Base-by-base conservation (phyloP, 306 rosid species). In the Coriaria nepalensis region DNA sequence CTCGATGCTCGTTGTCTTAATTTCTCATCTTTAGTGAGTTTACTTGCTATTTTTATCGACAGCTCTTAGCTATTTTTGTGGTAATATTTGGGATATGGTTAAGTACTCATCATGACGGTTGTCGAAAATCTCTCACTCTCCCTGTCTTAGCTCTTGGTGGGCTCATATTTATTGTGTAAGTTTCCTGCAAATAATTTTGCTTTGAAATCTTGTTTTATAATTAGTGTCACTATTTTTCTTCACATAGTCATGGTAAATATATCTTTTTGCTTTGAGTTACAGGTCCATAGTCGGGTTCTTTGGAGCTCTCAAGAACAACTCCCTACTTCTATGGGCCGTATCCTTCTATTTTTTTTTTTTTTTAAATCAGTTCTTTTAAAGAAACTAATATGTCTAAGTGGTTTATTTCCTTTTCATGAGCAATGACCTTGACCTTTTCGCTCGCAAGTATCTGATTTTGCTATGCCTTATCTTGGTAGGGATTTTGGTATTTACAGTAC, bases 261-360 rank as follows among this genome's bases (percentile, higher is more conserved):
- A 47, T 9, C 6, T 49, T 52, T 75, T 45, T 51, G 41, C n/a
- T 38, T 60, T 57, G 64, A 29, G 38, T 61, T 55, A 5, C 71
- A 90, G 97, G 69, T 90, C 97, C 50, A 52, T 90, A 33, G 73
- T 84, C 8, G 95, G 97, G 42, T 90, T 81, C 76, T 69, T 90
- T 42, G 97, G 97, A 6, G 95, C 97, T 13, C 61, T 79, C 60
- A 90, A 90, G 64, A 79, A 65, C 59, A 81, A 34, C 60, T 64
- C 85, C 59, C 55, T 81, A 62, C 70, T 90, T 36, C 62, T 90
- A 56, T 90, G 97, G 97, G 35, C 81, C 47, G 97, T 90, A 90
- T 84, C 93, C 92, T 79, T 74, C 29, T 20, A 1, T 20, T 20
- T 20, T 20, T 20, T 79, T 74, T 3, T 20, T 3, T 20, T 20